Percentiles rank a stretch among this genome's conserved stretches.
These are phyloP conservation scores for Podospora anserina DNA, from an alignment of 495 filamentous ascomycete genomes.

Conservation along the genomic window DNA sequence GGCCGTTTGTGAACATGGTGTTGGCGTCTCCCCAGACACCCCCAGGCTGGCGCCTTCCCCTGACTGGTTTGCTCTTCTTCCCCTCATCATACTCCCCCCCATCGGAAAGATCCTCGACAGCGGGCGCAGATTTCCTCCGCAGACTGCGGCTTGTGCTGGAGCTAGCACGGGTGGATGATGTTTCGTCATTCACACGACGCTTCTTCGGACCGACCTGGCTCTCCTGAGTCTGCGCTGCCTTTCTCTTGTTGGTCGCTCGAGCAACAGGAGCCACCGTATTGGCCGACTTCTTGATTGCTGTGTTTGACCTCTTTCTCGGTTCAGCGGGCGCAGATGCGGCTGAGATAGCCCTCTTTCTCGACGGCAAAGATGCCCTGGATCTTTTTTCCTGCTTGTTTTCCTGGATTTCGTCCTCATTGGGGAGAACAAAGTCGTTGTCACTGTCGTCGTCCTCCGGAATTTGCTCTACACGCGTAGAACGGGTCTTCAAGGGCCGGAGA, in stretches of 20 bases:
- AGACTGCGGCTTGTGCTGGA: neutral
- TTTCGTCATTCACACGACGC: neutral
- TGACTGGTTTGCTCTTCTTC: neutral
- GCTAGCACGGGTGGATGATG: neutral
- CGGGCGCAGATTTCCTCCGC: neutral
- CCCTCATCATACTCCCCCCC: neutral
- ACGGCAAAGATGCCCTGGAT: neutral
- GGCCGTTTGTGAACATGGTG: neutral
- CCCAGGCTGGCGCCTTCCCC: neutral
- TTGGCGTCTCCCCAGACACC: neutral
- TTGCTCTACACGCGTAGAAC: neutral
- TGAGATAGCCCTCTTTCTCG: neutral
- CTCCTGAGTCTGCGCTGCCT: neutral
- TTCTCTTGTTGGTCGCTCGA: neutral
- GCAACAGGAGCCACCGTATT: neutral
- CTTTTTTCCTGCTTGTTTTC: neutral
- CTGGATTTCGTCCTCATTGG: neutral
- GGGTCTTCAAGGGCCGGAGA: no score
- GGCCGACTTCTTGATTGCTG: neutral
- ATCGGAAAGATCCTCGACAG: neutral
- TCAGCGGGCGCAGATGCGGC: neutral
- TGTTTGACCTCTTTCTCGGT: neutral
- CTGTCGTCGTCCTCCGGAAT: neutral
- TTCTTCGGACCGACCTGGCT: neutral
- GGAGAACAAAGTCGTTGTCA: neutral